Conservation (phyloP, 352 stramenopile species). For the Globisporangium paddicum region DNA sequence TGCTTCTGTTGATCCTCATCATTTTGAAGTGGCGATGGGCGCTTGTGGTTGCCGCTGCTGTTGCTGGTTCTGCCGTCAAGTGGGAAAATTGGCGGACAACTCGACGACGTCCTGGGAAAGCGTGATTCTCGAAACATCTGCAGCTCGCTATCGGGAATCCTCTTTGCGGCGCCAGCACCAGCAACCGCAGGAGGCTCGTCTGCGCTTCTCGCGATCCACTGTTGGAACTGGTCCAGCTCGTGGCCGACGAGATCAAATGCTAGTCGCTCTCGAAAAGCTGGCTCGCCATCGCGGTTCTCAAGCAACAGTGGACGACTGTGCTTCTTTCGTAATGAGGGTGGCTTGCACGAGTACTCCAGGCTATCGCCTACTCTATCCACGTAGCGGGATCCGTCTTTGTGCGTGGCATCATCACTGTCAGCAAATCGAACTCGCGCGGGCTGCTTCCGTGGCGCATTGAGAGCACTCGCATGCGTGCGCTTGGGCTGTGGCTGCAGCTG, state of each 20-base stretch:
- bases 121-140: constrained; percentile 42
- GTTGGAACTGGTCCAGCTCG: constrained; percentile 28
- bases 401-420: neutral
- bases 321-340: neutral
- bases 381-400: neutral
- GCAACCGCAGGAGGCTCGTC: constrained; percentile 28
- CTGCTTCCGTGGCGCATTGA: constrained; percentile 1
- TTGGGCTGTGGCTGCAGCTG: neutral
- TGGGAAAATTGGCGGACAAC: constrained; percentile 12
- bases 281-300: neutral
- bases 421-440: neutral
- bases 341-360: neutral
- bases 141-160: constrained; percentile 31
- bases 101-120: constrained; percentile 3
- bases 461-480: neutral
- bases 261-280: neutral
- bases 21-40: too few relatives aligned
- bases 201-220: constrained; percentile 38
- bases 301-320: neutral
- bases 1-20: neutral
- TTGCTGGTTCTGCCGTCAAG: neutral
- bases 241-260: constrained; percentile 3
- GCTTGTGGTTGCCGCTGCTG: neutral
- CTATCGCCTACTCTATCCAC: neutral
- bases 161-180: constrained; percentile 42